Percentiles rank a stretch among this genome's conserved stretches.
These are phyloP conservation scores for Rhododendron henanense DNA, from an alignment of 148 eudicot genomes.

Conservation along the genomic window DNA sequence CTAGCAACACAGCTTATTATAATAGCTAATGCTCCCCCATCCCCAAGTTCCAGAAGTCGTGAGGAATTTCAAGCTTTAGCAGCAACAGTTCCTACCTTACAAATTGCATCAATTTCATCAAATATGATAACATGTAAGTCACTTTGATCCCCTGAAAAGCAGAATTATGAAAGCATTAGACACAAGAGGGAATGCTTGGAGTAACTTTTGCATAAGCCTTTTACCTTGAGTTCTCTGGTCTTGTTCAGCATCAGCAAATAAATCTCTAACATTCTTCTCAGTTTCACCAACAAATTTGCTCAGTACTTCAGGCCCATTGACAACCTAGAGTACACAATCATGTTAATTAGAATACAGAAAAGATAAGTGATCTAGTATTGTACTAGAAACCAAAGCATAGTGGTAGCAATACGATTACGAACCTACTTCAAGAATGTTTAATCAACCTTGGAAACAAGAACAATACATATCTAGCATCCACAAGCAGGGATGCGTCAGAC, in stretches of 20 bases:
- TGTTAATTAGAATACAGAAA: slow-evolving; percentile 9
- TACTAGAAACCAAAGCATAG: background rate
- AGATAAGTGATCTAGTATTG: background rate
- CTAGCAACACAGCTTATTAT: background rate
- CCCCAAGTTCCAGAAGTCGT: background rate
- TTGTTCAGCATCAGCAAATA: slow-evolving; percentile 98
- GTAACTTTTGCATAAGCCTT: background rate
- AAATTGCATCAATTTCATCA: slow-evolving; percentile 99
- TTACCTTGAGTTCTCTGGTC: slow-evolving; percentile 83
- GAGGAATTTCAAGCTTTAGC: slow-evolving; percentile 9
- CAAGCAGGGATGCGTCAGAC: background rate
- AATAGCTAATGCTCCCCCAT: background rate
- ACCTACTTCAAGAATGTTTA: background rate
- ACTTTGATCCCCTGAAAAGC: slow-evolving; percentile 88
- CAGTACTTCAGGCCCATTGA: slow-evolving; percentile 97
- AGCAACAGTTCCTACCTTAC: slow-evolving; percentile 56
- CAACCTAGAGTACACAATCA: slow-evolving; percentile 43
- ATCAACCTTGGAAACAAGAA: background rate
- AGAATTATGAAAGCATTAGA: slow-evolving; percentile 3
- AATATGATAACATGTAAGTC: slow-evolving; percentile 96
- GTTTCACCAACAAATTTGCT: slow-evolving; percentile 99
- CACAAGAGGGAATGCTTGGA: background rate
- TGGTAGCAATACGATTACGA: background rate
- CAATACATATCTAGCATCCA: background rate
- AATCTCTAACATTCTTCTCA: slow-evolving; percentile 95